Conservation (phyloP, 495 filamentous ascomycete species). For the Apodospora peruviana region DNA sequence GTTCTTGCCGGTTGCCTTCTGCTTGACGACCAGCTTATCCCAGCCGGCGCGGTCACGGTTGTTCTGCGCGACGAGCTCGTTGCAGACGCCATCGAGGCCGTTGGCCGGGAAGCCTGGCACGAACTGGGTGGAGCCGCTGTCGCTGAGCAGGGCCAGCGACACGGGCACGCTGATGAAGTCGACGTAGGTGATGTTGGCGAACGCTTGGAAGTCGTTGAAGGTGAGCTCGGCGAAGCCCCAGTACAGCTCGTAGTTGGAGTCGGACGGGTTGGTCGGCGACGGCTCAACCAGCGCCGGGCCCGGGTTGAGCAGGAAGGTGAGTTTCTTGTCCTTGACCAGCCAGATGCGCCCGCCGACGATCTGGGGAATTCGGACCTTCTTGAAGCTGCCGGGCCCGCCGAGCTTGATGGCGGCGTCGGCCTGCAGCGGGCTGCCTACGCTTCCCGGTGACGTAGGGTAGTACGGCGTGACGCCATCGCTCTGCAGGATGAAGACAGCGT, state of each 20-base stretch:
- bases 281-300: conserved; percentile 67
- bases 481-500: conserved; percentile 55
- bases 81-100: conserved; percentile 53
- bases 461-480: conserved; percentile 44
- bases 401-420: conserved; percentile 58
- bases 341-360: conserved; percentile 65
- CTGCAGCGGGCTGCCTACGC: conserved; percentile 31
- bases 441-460: conserved; percentile 25
- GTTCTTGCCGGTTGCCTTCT: conserved; percentile 18
- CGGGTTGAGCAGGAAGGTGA: conserved; percentile 68
- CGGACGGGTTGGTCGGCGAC: conserved; percentile 56
- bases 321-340: conserved; percentile 54
- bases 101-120: conserved; percentile 54
- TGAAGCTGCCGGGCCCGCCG: conserved; percentile 53
- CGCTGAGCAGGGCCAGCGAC: conserved; percentile 52
- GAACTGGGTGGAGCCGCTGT: conserved; percentile 41
- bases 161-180: conserved; percentile 69
- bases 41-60: conserved; percentile 53
- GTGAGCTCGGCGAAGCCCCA: conserved; percentile 77
- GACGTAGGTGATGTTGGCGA: conserved; percentile 70
- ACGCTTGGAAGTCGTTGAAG: conserved; percentile 59
- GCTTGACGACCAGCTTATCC: conserved; percentile 54
- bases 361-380: conserved; percentile 58
- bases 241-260: conserved; percentile 57
- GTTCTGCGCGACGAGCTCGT: conserved; percentile 48